Evolutionary conservation across 352 stramenopile genomes (phyloP).

Genomic region (Elongisporangium senticosum): DNA sequence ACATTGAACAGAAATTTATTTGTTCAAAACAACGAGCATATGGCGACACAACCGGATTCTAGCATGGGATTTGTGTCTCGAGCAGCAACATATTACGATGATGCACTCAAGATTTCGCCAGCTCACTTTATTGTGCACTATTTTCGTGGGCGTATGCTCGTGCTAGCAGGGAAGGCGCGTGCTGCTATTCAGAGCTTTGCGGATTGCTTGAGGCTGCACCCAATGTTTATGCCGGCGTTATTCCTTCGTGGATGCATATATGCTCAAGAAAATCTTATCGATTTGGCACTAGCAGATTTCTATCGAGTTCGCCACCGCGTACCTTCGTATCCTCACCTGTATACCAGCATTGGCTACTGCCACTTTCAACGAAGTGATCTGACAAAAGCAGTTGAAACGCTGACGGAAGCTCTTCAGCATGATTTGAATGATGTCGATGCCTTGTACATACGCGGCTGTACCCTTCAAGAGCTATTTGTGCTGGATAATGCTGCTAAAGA

Average conservation of each 20-base stretch:
- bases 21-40: constrained; percentile 12
- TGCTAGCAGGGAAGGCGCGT: constrained; percentile 26
- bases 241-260: constrained; percentile 55
- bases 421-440: constrained; percentile 18
- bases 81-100: constrained; percentile 26
- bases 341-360: constrained; percentile 50
- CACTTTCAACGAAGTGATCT: constrained; percentile 37
- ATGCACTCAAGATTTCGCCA: constrained; percentile 19
- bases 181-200: constrained; percentile 23
- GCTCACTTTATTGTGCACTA: constrained; percentile 42
- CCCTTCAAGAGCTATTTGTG: constrained; percentile 43
- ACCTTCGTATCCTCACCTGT: constrained; percentile 34
- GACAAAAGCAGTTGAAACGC: constrained; percentile 31
- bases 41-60: constrained; percentile 5
- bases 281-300: constrained; percentile 48
- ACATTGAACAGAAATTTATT: constrained; percentile 11
- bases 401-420: constrained; percentile 35
- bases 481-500: constrained; percentile 34
- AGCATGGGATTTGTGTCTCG: constrained; percentile 25
- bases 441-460: constrained; percentile 41
- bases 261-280: constrained; percentile 37
- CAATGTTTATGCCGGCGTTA: constrained; percentile 40
- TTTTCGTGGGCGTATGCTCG: constrained; percentile 36
- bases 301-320: constrained; percentile 41
- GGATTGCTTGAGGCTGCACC: constrained; percentile 23